A percentile compares a stretch with the other conserved stretches of the same genome.
These are phyloP conservation scores for Kwoniella bestiolae DNA, from an alignment of 768 basidiomycete species.

Conservation along the genomic window DNA sequence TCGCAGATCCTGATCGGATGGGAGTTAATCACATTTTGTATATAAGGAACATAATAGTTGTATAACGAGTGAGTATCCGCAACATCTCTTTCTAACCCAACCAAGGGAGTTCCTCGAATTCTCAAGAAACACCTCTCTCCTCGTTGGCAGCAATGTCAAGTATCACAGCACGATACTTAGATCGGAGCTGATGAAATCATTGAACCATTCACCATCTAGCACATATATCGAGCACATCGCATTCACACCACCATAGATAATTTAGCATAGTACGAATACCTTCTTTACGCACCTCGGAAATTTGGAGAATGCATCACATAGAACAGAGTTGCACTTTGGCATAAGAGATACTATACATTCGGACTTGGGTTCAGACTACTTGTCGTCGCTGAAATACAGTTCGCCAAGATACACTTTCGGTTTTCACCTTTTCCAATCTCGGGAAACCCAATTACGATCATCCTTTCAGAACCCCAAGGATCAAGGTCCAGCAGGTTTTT, in stretches of 20 bases:
- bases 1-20: background rate
- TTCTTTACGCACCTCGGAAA: too few species aligned
- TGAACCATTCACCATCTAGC: background rate
- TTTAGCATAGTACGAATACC: background rate
- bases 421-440: too few species aligned
- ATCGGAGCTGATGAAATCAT: background rate
- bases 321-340: background rate
- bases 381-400: too few species aligned
- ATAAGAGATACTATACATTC: background rate
- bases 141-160: too few species aligned
- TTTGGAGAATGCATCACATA: background rate
- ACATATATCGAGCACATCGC: background rate
- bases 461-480: background rate
- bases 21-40: background rate
- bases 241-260: background rate
- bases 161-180: background rate
- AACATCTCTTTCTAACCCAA: background rate
- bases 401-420: too few species aligned
- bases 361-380: too few species aligned
- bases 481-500: slow-evolving; percentile 28
- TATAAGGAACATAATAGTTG: slow-evolving; percentile 2
- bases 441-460: too few species aligned
- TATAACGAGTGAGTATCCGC: background rate
- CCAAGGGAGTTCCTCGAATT: too few species aligned
- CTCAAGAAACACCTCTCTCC: background rate